phyloP scores from a whole-genome alignment of 2,329 filamentous ascomycete genomes.

The Ophiostoma sp. region DNA sequence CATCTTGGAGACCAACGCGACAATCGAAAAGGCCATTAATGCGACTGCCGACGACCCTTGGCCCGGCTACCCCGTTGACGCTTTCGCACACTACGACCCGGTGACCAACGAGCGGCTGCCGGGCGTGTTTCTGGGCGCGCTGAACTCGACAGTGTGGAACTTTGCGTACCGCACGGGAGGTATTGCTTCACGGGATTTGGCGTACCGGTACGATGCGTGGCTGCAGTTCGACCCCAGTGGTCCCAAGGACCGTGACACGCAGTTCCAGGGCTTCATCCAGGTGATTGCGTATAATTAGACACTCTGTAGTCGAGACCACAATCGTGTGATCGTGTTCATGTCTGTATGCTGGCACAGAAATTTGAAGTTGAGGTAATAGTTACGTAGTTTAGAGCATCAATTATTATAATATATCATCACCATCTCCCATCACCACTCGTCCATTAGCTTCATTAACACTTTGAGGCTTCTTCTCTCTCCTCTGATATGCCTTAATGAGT shows the following conservation, averaged over 20 bases:
- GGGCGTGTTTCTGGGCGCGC: conserved; percentile 16
- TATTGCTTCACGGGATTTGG: no score
- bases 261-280: conserved; percentile 6
- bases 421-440: not conserved
- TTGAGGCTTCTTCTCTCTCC: not conserved
- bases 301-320: not conserved
- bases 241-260: not conserved
- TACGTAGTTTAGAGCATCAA: no score
- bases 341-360: no score
- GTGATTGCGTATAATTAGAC: not conserved
- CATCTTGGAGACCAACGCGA: not conserved
- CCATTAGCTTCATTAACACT: no score
- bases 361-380: no score
- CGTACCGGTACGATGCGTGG: conserved; percentile 10
- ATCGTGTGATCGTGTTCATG: no score
- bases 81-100: not conserved
- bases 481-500: conserved; percentile 35
- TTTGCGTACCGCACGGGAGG: conserved; percentile 1
- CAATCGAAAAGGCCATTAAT: not conserved
- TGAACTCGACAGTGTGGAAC: conserved; percentile 17
- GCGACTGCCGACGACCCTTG: not conserved
- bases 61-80: not conserved
- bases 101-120: conserved; percentile 9
- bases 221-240: not conserved
- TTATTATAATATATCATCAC: not conserved